Evolutionary conservation across 1,284 basidiomycete species (phyloP), one percentile per base, ranked within the genome.

Genomic region (Gymnopus androsaceus): DNA sequence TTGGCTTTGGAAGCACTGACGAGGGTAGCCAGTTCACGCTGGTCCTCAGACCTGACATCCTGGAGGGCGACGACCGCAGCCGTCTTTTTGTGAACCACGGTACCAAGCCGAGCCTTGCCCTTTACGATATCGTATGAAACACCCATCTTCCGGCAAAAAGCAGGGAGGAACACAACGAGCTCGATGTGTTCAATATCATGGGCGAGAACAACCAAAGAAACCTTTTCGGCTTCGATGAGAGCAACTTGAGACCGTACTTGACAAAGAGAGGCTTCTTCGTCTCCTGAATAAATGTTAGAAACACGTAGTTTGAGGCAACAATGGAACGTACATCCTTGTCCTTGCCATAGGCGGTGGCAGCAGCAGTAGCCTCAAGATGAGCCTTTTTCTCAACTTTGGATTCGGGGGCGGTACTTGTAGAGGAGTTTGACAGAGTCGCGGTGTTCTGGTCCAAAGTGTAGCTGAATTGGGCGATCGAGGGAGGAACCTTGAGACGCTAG

Each of bases 391-490:
- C 95, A 75, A 90, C 88, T 83, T 94, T 96, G 60, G 88, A 85
- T 82, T 95, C 94, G 31, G n/a, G 94, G 94, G 65, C 92, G 88
- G 73, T 91, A 90, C 85, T 98, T 98, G 89, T 98, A 96, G 57
- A 98, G 75, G 63, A 99, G 87, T 80, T 96, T 95, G 90, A 79
- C 76, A 98, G 94, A 56, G 94, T 96, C 46, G 96, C 96, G 55
- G 95, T 98, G 86, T 98, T 99, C 87, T 98, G 98, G 87, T 99
- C 96, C 67, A 99, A 83, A 47, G 95, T 96, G 82, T 98, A 92
- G 55, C 90, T 86, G 85, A 99, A 98, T 78, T 99, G 96, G 54
- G 94, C 93, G 68, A 99, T 97, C 67, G 96, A 93, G 54, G 96
- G 96, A 67, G 96, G 96, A 34, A 98, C 95, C 87, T 99, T 99